Evolutionary conservation across 257 asterid species (phyloP).

Genomic region (Craterostigma plantagineum): DNA sequence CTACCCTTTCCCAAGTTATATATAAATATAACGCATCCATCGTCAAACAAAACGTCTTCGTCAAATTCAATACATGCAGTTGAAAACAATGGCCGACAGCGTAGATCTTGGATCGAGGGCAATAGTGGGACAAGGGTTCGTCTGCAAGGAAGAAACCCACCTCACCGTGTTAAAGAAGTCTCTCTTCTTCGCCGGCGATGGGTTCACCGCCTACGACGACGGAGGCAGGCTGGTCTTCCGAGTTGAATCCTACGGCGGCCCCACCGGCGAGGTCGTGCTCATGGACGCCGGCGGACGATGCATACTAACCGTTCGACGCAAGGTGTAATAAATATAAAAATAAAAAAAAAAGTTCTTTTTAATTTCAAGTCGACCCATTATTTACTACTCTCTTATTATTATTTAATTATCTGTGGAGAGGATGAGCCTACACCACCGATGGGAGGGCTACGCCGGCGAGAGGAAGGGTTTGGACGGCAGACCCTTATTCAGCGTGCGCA

Average conservation of each 20-base stretch:
- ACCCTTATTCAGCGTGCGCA: slow-evolving; percentile 26
- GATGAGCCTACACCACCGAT: slow-evolving; percentile 17
- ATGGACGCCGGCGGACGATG: slow-evolving; percentile 18
- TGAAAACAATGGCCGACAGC: too few species aligned
- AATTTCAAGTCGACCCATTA: background rate
- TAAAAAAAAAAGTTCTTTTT: too few species aligned
- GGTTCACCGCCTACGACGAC: slow-evolving; percentile 15
- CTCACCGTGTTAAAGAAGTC: slow-evolving; percentile 21
- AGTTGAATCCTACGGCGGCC: slow-evolving; percentile 16
- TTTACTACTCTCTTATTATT: background rate
- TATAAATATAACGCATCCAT: too few species aligned
- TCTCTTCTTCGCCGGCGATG: slow-evolving; percentile 15
- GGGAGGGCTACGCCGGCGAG: slow-evolving; percentile 19
- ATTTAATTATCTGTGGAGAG: slow-evolving; percentile 5
- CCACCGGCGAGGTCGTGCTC: slow-evolving; percentile 13
- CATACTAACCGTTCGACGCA: slow-evolving; percentile 21
- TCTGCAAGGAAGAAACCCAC: slow-evolving; percentile 10
- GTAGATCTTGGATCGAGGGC: background rate
- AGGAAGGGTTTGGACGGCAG: background rate
- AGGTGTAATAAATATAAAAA: too few species aligned
- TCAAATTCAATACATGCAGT: too few species aligned
- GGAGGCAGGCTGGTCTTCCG: slow-evolving; percentile 15
- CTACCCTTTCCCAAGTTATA: too few species aligned
- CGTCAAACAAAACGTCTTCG: too few species aligned
- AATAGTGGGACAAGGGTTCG: slow-evolving; percentile 10